Conservation (phyloP, 768 basidiomycete genomes). For the Lactarius hengduanensis region DNA sequence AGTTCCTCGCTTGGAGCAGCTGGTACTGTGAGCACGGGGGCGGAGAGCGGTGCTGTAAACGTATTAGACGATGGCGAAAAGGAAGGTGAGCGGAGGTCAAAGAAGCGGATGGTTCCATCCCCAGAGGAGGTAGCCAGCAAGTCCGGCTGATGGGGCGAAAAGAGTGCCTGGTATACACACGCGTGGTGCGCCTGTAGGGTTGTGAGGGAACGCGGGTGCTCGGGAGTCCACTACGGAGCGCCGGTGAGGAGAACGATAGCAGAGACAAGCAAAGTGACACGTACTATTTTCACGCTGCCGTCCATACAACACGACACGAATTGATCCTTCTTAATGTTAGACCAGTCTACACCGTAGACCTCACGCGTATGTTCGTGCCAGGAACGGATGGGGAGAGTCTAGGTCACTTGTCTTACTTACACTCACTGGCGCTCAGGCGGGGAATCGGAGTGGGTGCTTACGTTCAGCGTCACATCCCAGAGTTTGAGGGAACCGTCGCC, state of each 20-base stretch:
- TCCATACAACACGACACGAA: conserved; percentile 94
- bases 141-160: conserved; percentile 89
- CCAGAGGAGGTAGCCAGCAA: conserved; percentile 80
- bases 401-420: conserved; percentile 35
- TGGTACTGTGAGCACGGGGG: conserved; percentile 73
- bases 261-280: conserved; percentile 33
- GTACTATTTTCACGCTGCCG: conserved; percentile 80
- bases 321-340: conserved; percentile 84
- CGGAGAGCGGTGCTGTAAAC: conserved; percentile 66
- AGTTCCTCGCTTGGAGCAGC: conserved; percentile 79
- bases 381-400: conserved; percentile 86
- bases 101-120: conserved; percentile 82
- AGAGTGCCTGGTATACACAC: conserved; percentile 88
- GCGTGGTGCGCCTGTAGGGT: conserved; percentile 82
- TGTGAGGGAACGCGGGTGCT: conserved; percentile 69
- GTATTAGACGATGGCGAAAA: conserved; percentile 52
- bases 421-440: conserved; percentile 30
- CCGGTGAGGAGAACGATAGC: conserved; percentile 7
- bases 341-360: conserved; percentile 95
- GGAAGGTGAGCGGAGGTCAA: conserved; percentile 69
- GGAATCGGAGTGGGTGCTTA: conserved; percentile 36
- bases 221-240: conserved; percentile 75
- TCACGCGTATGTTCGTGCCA: conserved; percentile 97
- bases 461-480: conserved; percentile 88
- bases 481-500: conserved; percentile 89